phyloP scores from a whole-genome alignment of 2,329 filamentous ascomycete species.

The Allantophomopsis cytisporea region DNA sequence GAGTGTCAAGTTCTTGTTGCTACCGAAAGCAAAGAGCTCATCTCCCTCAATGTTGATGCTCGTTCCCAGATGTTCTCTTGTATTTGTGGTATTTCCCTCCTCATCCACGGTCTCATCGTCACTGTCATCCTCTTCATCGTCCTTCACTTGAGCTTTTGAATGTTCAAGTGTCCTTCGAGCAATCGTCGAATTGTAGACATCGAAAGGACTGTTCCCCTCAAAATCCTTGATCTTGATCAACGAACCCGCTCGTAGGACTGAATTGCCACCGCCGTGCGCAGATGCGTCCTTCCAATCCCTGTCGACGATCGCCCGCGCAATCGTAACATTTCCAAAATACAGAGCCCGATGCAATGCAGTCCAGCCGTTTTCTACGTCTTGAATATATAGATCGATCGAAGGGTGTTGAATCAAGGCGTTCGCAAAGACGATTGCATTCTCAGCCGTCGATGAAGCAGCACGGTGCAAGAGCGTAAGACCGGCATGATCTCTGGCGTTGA shows the following conservation, averaged over 20 bases:
- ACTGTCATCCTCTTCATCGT: constrained; percentile 39
- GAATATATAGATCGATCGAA: constrained; percentile 69
- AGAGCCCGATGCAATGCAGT: constrained; percentile 85
- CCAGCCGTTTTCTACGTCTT: constrained; percentile 90
- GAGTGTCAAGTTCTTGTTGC: constrained; percentile 87
- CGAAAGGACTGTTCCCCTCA: constrained; percentile 89
- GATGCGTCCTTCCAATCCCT: constrained; percentile 50
- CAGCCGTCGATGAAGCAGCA: constrained; percentile 61
- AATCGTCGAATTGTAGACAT: constrained; percentile 82
- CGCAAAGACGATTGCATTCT: constrained; percentile 62
- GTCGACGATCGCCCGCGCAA: constrained; percentile 70
- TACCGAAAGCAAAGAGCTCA: constrained; percentile 88
- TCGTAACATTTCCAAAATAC: constrained; percentile 78
- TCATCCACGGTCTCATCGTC: constrained; percentile 5
- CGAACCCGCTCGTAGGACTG: constrained; percentile 50
- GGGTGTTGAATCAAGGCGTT: constrained; percentile 70
- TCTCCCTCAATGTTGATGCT: constrained; percentile 43
- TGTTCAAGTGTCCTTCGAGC: constrained; percentile 53
- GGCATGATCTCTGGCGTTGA: constrained; percentile 73
- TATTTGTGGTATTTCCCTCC: not conserved
- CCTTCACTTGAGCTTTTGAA: constrained; percentile 23
- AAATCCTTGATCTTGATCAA: constrained; percentile 92
- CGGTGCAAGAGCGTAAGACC: constrained; percentile 79
- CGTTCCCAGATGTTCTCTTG: not conserved
- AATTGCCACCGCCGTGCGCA: constrained; percentile 43